phyloP scores from a whole-genome alignment of 352 stramenopile genomes.

The Phytophthora macrochlamydospora region DNA sequence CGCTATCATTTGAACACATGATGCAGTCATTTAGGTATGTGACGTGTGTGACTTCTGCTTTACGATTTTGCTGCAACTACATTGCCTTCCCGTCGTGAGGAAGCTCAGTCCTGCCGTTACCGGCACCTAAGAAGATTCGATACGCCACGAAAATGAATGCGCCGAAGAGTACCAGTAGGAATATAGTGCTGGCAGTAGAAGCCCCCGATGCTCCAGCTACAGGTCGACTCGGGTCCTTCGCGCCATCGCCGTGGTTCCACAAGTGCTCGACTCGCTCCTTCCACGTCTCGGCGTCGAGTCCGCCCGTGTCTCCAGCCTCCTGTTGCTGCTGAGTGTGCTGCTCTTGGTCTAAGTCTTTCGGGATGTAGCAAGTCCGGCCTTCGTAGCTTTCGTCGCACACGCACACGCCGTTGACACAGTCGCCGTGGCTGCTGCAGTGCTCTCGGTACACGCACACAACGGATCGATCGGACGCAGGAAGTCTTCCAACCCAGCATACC shows the following conservation, averaged over 20 bases:
- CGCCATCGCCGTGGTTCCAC: constrained; percentile 48
- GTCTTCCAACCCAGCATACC: constrained; percentile 51
- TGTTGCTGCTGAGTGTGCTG: constrained; percentile 31
- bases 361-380: constrained; percentile 84
- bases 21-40: background rate
- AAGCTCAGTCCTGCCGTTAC: constrained; percentile 17
- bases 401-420: constrained; percentile 85
- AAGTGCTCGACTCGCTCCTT: constrained; percentile 65
- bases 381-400: constrained; percentile 76
- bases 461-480: constrained; percentile 41
- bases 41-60: background rate
- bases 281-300: constrained; percentile 54
- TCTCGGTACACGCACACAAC: constrained; percentile 79
- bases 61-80: constrained; percentile 13
- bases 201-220: constrained; percentile 28
- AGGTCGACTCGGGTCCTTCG: constrained; percentile 28
- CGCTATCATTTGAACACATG: background rate
- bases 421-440: constrained; percentile 80
- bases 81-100: constrained; percentile 37
- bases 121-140: constrained; percentile 34
- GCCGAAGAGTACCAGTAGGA: constrained; percentile 48
- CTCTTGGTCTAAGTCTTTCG: constrained; percentile 54
- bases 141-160: constrained; percentile 50
- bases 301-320: constrained; percentile 29
- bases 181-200: constrained; percentile 43